Evolutionary conservation across 192 early-diverging fungal genomes (phyloP), one percentile per base, ranked within the genome.

Genomic region (Coemansia sp.): DNA sequence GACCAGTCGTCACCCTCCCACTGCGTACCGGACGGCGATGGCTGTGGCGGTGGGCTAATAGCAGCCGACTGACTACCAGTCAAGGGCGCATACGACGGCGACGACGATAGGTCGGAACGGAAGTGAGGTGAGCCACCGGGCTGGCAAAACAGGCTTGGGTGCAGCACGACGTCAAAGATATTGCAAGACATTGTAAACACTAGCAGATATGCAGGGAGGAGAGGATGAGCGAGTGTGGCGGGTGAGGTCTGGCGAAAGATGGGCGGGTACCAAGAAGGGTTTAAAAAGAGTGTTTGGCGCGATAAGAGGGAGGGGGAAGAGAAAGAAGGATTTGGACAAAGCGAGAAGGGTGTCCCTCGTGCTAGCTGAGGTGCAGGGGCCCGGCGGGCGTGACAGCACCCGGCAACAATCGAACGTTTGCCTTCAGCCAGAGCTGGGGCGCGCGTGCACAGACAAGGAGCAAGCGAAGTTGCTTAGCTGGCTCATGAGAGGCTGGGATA

Each of bases 161-260:
- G 80, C 44, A 73, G 75, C 23, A 82, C 70, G 16, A 82, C 72
- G 66, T 82, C 80, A 46, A 77, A 82, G 23, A 82, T 82, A 62
- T 82, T 82, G 69, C 57, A 80, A 14, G 69, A 49, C 64, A 74
- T 74, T 49, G 43, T 17, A 46, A 30, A 33, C 7, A 38, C 9
- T 38, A 43, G 42, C 46, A 47, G 50, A 39, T 46, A 47, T 44
- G 60, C 32, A 63, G n/a, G 53, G 8, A 53, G 17, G 43, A 26
- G 39, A 63, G 47, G 35, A 58, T 28, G 30, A 58, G 55, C 28
- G 30, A 11, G 55, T 33, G 32, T 28, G 55, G 26, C 28, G 55
- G 14, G 55, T 50, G 47, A 50, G 9, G 21, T 19, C 9, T 19
- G 47, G 19, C n/a, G 47, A 50, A 55, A 55, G 19, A 30, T 55